Percentiles rank a stretch among this genome's conserved stretches.
Evolutionary conservation across 306 rosid species (phyloP).

Genomic region (Cajanus cajan): DNA sequence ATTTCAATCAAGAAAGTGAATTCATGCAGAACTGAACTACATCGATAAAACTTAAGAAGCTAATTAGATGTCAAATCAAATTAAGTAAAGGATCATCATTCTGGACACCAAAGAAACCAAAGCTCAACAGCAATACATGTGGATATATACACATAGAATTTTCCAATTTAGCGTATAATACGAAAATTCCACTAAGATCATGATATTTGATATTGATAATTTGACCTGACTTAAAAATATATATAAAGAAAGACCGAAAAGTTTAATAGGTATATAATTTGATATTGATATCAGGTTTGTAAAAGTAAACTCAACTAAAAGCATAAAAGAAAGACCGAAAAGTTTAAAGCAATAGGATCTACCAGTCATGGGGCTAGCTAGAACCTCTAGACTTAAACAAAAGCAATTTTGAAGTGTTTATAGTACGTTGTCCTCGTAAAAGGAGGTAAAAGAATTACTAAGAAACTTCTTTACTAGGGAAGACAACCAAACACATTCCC

Average conservation of each 20-base stretch:
- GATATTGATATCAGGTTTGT: too few relatives aligned
- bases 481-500: slow-evolving; percentile 1
- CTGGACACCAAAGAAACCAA: neutral
- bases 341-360: neutral
- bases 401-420: neutral
- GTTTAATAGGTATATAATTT: too few relatives aligned
- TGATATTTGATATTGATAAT: neutral
- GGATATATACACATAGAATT: neutral
- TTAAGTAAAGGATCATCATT: neutral
- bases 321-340: neutral
- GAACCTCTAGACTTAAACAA: neutral
- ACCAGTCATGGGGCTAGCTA: neutral
- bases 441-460: neutral
- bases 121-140: neutral
- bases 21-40: neutral
- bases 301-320: neutral
- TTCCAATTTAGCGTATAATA: neutral
- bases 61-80: slow-evolving; percentile 14
- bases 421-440: neutral
- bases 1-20: slow-evolving; percentile 22
- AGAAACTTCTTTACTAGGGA: neutral
- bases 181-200: neutral
- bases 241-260: too few relatives aligned
- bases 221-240: neutral
- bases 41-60: neutral